Evolutionary conservation across 202 grass and related monocot genomes (phyloP).

Genomic region (Miscanthus sacchariflorus): DNA sequence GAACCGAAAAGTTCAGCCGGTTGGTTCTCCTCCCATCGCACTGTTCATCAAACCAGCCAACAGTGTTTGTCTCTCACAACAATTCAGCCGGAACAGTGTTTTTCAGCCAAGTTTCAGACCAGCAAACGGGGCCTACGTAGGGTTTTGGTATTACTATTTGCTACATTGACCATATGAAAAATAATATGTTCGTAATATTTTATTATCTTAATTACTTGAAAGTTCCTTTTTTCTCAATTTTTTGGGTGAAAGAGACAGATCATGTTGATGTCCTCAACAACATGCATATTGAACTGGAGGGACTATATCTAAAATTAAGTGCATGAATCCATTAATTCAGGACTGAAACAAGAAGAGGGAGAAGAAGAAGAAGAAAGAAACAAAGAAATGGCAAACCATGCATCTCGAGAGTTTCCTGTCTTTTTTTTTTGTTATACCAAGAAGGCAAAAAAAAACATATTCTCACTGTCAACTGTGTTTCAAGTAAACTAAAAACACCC

Average conservation of each 20-base stretch:
- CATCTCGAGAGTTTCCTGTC: not conserved
- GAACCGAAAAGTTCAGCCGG: too few relatives aligned
- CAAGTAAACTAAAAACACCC: not conserved
- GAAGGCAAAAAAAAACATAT: not conserved
- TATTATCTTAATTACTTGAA: not conserved
- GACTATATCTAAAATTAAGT: too few relatives aligned
- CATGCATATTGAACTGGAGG: not conserved
- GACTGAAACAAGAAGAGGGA: not conserved
- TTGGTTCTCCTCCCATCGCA: too few relatives aligned
- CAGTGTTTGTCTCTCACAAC: too few relatives aligned
- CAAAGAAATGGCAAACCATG: not conserved
- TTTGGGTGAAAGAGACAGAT: too few relatives aligned
- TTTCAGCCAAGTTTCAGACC: too few relatives aligned
- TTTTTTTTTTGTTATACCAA: not conserved
- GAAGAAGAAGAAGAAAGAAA: not conserved
- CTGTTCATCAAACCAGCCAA: too few relatives aligned
- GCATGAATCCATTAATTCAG: not conserved
- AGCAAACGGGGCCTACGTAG: too few relatives aligned
- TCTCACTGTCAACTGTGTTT: not conserved
- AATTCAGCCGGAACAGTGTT: too few relatives aligned
- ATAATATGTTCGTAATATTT: too few relatives aligned
- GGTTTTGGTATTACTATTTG: too few relatives aligned
- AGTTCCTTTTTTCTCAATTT: not conserved
- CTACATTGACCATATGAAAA: too few relatives aligned
- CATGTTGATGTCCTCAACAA: not conserved